Evolutionary conservation across 306 rosid species (phyloP), one percentile per base, ranked within the genome.

Genomic region (Vicia faba): DNA sequence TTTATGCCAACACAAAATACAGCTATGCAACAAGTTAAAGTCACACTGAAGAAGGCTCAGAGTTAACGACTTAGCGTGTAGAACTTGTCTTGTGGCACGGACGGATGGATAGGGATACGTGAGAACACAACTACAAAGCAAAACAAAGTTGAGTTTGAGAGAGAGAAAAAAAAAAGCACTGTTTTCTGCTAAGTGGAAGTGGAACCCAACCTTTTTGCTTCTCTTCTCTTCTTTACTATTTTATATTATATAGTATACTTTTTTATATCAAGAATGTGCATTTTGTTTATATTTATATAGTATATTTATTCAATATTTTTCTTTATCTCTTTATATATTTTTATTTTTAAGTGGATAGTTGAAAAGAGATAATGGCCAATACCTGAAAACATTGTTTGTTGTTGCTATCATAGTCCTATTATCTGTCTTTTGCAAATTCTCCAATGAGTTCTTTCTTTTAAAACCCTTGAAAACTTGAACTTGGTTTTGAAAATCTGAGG

Each of bases 61-160:
- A 75, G 78, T 66, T 87, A 80, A 82, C 80, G 86, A 82, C 78
- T 79, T 92, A 61, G 91, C 93, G 96, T 89, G 96, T 83, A 40
- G 81, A 81, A 84, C 67, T 87, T 89, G 96, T 77, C 81, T 48
- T 63, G 75, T 78, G 78, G 63, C 63, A 68, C 51, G 68, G 51
- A 62, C 68, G 78, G 88, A 86, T 43, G 56, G 69, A 43, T 75
- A 69, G 84, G 91, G 81, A 64, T 64, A 87, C 83, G 89, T 83
- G 82, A 83, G 82, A 84, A 89, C 87, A 28, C 56, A 64, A 26
- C 25, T 28, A 58, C 64, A 73, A 54, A 57, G 60, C 67, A 66
- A 53, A 49, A 43, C 66, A 73, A 85, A 80, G 84, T 61, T 38
- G 67, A 33, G 50, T 8, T 8, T 33, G 2, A 33, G 38, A 33